Evolutionary conservation across 371 early-diverging fungal species (phyloP), one percentile per base, ranked within the genome.

Genomic region (Mortierella sp.): DNA sequence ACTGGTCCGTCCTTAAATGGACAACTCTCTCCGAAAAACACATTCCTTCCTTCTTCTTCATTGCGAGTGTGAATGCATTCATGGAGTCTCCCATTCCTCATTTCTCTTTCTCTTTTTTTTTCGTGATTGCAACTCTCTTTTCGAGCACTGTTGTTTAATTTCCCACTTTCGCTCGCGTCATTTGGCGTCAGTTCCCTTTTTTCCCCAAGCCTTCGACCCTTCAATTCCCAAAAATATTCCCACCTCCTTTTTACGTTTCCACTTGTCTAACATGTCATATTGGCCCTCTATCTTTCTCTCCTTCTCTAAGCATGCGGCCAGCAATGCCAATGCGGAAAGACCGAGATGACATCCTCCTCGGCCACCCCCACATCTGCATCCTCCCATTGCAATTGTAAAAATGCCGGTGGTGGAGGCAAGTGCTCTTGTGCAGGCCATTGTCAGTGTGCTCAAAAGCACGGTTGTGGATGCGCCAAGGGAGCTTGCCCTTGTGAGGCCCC

Each of bases 241-340:
- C 26, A 65, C 72, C 9, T 50, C 57, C 47, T 50, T 63, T 31
- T 63, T 31, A 28, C 60, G 19, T 44, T 31, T 70, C 24, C 38
- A n/a, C 5, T 21, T 42, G 34, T 21, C 45, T 52, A 1, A 7
- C 4, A 24, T 63, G 3, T 3, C 26, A 10, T 26, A 52, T 54
- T 1, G 0, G 0, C 65, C 65, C 7, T 14, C 26, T n/a, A n/a
- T 14, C 21, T 9, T 6, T n/a, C 21, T 44, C 44, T 34, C 19
- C 19, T 31, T 65, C 50, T n/a, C 14, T 0, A 8, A 84, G 84
- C 52, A 28, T 85, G 85, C 50, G 85, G 85, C 14, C 38, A 81
- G 13, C 60, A 68, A 26, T 85, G 85, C 72, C 72, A 76, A 26
- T 85, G 85, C 16, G 85, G 85, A 24, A 85, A 85, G 80, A n/a